Base-by-base conservation (phyloP, 225 moss, liverwort and hornwort genomes). In the Rhytidiadelphus loreus region DNA sequence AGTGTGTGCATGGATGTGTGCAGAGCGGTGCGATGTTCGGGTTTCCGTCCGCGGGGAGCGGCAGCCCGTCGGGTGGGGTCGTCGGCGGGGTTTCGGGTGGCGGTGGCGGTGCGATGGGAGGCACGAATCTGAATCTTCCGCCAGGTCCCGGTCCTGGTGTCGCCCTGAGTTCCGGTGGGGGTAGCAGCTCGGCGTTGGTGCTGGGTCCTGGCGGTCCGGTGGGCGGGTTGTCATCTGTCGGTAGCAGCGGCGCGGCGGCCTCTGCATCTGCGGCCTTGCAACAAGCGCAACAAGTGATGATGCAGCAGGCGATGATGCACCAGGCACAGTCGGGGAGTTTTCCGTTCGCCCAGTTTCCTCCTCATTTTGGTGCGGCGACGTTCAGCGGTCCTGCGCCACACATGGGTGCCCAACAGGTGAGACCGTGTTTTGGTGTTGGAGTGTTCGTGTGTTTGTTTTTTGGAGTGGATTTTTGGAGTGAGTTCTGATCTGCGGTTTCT, bases 241-340 rank as follows among this genome's bases (percentile, higher is more conserved):
- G 85, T 5, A 91, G 91, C 71, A 90, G 90, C 81, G 92, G 94
- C 19, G 95, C 80, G 26, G 83, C 90, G 64, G 89, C 90, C 6
- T 95, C 95, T 37, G 92, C 92, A 15, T 95, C 95, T 33, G 92
- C 92, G 71, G 91, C 90, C 7, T 92, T 90, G 59, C 88, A 87
- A 44, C 97, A 96, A 66, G 98, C 96, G 22, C 98, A 97, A 13
- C 77, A 78, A 37, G 78, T 37, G 53, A 53, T 77, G 77, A 37
- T 77, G 87, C 96, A 95, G 46, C 96, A 96, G 87, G 96, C 96
- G 87, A 93, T 98, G 85, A 92, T 98, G 93, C 97, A 98, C 65
- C 96, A 86, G 77, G 86, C 86, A 17, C 86, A 96, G 87, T 91
- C 93, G 78, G 91, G 93, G 60, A 91, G 81, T 60, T 96, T 95